Percentiles rank a stretch among this genome's conserved stretches.
Evolutionary conservation across 2,329 filamentous ascomycete species (phyloP).

Genomic region (Phyllosticta capitalensis): DNA sequence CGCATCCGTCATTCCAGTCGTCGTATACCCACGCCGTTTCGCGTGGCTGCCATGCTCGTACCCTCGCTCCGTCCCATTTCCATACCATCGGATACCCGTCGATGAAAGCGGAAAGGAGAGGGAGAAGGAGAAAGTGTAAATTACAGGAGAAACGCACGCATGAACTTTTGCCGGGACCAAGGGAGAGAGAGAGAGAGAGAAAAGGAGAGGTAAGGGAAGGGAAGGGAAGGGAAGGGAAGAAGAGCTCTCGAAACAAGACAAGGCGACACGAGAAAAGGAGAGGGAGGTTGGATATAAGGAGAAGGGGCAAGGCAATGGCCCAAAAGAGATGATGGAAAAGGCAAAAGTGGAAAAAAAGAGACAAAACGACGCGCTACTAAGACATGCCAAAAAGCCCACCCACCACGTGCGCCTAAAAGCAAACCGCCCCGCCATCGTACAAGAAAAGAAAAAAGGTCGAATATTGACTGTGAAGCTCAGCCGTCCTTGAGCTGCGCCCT

Average conservation of each 20-base stretch:
- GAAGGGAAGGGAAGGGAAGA: not conserved
- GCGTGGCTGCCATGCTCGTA: too few relatives aligned
- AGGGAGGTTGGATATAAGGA: not conserved
- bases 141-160: not conserved
- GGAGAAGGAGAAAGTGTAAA: conserved; percentile 1
- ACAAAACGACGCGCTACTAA: not conserved
- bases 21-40: too few relatives aligned
- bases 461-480: not conserved
- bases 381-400: not conserved
- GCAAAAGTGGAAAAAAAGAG: not conserved
- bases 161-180: not conserved
- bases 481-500: conserved; percentile 39
- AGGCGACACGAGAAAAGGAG: not conserved
- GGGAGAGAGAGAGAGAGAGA: not conserved
- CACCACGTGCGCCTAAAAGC: not conserved
- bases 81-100: too few relatives aligned
- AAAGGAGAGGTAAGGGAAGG: not conserved
- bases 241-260: not conserved
- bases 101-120: not conserved
- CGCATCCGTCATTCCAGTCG: too few relatives aligned
- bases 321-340: not conserved
- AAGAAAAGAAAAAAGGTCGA: not conserved
- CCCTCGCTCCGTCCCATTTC: too few relatives aligned
- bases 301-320: not conserved
- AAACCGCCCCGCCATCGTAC: not conserved